phyloP scores from a whole-genome alignment of 495 filamentous ascomycete genomes.

The Aspergillus conjunctus region DNA sequence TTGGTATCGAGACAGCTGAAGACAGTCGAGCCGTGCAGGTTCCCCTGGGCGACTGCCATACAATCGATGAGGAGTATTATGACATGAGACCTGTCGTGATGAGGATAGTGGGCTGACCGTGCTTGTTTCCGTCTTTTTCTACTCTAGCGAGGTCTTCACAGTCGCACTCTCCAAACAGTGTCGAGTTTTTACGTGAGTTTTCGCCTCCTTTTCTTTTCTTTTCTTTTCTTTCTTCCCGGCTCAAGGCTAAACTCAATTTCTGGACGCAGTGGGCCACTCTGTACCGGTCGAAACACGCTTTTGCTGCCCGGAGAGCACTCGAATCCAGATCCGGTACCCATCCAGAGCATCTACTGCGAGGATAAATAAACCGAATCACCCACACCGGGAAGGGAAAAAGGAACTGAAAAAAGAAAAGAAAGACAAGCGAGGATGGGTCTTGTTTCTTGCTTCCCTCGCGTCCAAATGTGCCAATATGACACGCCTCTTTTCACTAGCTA shows the following conservation, averaged over 20 bases:
- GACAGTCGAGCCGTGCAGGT: conserved; percentile 13
- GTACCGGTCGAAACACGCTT: conserved; percentile 10
- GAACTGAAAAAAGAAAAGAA: not conserved
- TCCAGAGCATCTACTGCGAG: conserved; percentile 18
- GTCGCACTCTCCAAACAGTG: conserved; percentile 15
- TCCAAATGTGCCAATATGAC: not conserved
- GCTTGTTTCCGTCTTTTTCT: not conserved
- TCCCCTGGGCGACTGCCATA: conserved; percentile 14
- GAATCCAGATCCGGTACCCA: conserved; percentile 1
- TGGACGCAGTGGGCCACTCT: conserved; percentile 12
- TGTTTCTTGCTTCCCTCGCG: not conserved
- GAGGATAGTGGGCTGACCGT: not conserved
- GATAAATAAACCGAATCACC: not conserved
- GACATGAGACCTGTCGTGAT: not conserved
- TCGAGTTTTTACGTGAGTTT: conserved; percentile 19
- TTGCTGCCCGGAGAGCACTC: conserved; percentile 46
- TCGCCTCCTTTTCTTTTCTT: not conserved
- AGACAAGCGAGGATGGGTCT: not conserved
- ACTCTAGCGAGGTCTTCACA: conserved; percentile 12
- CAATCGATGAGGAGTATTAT: conserved; percentile 19
- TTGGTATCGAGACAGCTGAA: conserved; percentile 19
- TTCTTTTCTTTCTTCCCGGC: not conserved
- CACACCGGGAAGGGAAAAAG: not conserved
- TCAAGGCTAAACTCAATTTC: not conserved
- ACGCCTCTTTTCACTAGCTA: not conserved